Evolutionary conservation across 2,329 filamentous ascomycete species (phyloP).

Genomic region (Pseudogymnoascus sp.): DNA sequence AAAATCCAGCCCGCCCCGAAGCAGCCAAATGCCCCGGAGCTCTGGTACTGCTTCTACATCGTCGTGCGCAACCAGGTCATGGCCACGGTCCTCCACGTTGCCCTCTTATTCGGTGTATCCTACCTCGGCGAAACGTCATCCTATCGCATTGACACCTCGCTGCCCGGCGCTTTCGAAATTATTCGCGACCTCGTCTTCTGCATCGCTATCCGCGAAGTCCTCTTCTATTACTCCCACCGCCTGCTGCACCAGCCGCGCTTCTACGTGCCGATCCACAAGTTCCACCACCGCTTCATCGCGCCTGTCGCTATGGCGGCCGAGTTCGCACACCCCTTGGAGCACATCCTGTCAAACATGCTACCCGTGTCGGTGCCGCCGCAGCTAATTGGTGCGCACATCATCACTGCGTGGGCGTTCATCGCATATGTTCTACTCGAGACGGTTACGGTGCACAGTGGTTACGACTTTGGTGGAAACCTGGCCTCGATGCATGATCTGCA

Average conservation of each 20-base stretch:
- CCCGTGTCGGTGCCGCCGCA: constrained; percentile 44
- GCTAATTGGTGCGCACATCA: constrained; percentile 39
- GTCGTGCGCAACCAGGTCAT: constrained; percentile 43
- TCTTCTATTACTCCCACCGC: constrained; percentile 52
- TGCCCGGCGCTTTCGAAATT: constrained; percentile 31
- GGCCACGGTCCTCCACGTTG: constrained; percentile 30
- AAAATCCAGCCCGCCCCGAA: constrained; percentile 47
- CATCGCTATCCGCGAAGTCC: constrained; percentile 38
- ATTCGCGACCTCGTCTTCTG: constrained; percentile 38
- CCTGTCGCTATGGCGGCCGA: constrained; percentile 49
- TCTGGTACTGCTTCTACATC: constrained; percentile 37
- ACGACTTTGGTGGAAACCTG: constrained; percentile 43
- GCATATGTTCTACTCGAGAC: constrained; percentile 44
- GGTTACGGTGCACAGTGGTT: constrained; percentile 49
- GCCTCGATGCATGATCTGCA: constrained; percentile 49
- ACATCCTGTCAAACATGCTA: constrained; percentile 45
- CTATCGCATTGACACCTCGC: constrained; percentile 25
- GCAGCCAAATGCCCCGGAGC: constrained; percentile 40
- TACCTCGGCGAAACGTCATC: not conserved
- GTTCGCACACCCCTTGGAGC: constrained; percentile 51
- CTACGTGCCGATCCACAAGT: constrained; percentile 47
- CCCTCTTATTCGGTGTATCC: not conserved
- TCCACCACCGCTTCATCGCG: constrained; percentile 49
- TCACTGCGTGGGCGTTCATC: constrained; percentile 47
- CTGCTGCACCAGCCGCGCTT: constrained; percentile 42